Conservation (phyloP, 345 rosid species). For the Citrus glauca region DNA sequence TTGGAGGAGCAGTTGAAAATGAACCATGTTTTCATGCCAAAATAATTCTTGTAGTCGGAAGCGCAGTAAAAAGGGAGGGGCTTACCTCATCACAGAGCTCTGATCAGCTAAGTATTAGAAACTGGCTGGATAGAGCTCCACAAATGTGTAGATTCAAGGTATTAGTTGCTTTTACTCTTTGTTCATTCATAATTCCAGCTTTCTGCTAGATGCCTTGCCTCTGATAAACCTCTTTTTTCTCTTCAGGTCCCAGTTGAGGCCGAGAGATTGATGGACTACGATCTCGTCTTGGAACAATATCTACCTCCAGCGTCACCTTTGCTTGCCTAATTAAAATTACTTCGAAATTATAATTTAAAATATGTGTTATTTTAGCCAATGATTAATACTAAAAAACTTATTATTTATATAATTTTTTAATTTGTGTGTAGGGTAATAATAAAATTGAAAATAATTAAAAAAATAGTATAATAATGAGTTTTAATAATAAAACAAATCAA, state of each 20-base stretch:
- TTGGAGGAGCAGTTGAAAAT: too few species aligned
- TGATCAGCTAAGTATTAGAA: constrained; percentile 54
- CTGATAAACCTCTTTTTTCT: neutral
- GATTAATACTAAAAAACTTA: too few species aligned
- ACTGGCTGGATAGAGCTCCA: constrained; percentile 79
- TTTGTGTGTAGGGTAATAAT: too few species aligned
- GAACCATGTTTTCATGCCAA: constrained; percentile 53
- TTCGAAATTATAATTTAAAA: too few species aligned
- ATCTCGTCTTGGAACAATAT: constrained; percentile 73
- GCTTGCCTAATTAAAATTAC: constrained; percentile 18
- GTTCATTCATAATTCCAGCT: neutral
- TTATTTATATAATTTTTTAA: too few species aligned
- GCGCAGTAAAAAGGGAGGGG: constrained; percentile 41
- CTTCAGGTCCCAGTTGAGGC: constrained; percentile 69
- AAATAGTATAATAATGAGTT: neutral
- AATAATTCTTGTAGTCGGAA: constrained; percentile 73
- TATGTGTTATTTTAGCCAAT: too few species aligned
- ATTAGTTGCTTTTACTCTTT: neutral
- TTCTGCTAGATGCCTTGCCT: neutral
- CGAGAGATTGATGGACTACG: constrained; percentile 70
- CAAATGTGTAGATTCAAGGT: constrained; percentile 86
- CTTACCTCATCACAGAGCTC: constrained; percentile 37
- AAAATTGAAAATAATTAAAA: too few species aligned
- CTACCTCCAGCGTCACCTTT: constrained; percentile 75
- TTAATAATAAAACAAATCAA: too few species aligned